Conservation (phyloP, 495 filamentous ascomycete genomes). For the Penicillium manginii region DNA sequence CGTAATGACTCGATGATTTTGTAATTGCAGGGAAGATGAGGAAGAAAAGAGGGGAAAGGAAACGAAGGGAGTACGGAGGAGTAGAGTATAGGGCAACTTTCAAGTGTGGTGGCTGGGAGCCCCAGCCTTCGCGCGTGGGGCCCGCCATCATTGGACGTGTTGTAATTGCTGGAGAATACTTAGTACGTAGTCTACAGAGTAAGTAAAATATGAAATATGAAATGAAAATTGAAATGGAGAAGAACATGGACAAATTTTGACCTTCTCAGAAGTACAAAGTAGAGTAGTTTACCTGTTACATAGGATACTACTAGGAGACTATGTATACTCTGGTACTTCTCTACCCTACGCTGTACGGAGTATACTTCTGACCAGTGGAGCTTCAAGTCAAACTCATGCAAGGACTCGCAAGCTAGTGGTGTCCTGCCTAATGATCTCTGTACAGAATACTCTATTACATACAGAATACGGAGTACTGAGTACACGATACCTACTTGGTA, state of each 20-base stretch:
- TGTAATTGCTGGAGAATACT: not conserved
- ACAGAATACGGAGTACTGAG: too few species aligned
- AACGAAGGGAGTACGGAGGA: constrained; percentile 7
- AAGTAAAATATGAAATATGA: not conserved
- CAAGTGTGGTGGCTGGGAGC: constrained; percentile 33
- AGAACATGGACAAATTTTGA: too few species aligned
- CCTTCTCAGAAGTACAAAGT: too few species aligned
- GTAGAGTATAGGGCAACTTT: constrained; percentile 12
- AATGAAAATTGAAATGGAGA: not conserved
- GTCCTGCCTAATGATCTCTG: too few species aligned
- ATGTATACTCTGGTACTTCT: too few species aligned
- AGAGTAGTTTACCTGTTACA: too few species aligned
- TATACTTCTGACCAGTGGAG: not conserved
- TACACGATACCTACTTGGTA: too few species aligned
- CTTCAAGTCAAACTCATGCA: not conserved
- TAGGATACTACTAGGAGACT: too few species aligned
- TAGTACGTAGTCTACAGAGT: not conserved
- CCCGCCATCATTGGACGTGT: constrained; percentile 5
- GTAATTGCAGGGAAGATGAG: constrained; percentile 1
- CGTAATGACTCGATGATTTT: too few species aligned
- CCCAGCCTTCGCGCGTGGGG: constrained; percentile 36
- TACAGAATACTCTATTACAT: too few species aligned
- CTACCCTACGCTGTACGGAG: not conserved
- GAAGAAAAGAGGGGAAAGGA: constrained; percentile 12
- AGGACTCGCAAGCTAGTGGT: not conserved